Base-by-base conservation (phyloP, 768 basidiomycete genomes). In the Pleurotus citrinopileatus region DNA sequence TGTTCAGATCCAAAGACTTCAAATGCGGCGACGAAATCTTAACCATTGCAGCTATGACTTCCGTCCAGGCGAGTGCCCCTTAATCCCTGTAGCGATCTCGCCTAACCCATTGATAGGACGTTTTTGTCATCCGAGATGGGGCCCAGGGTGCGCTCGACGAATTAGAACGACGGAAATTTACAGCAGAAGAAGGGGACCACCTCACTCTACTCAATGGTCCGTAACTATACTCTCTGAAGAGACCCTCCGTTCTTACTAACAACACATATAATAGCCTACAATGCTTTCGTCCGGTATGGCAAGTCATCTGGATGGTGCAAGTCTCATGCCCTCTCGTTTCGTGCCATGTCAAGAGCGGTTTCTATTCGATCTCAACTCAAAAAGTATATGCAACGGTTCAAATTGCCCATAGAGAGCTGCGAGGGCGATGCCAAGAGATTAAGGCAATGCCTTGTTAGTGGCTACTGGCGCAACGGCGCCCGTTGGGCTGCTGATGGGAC, bases 101-200 rank as follows among this genome's bases (percentile, higher is more conserved):
- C n/a, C n/a, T n/a, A n/a, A n/a, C n/a, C n/a, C n/a, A n/a, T n/a
- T n/a, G n/a, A 8, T 55, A 97, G 92, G 94, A 98, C 61, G 84
- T 88, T 2, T 99, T 99, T 65, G 68, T 95, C 22, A 91, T 91
- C 53, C 87, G 89, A 3, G 91, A 94, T 2, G 94, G 94, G 4
- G 84, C 88, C 6, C 79, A 82, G 4, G 92, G 92, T 10, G 92
- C 93, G 1, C 66, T 93, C 27, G 94, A 90, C 3, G 96, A 98
- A 68, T 73, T 98, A 12, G 95, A 98, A 68, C 78, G 94, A 47
- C 74, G 97, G 54, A 98, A 98, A 66, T 98, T 98, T 62, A 98
- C 94, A 0, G 94, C 95, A 0, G 95, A 98, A 69, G 97, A 99
- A 81, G 97, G 97, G 63, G 97, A 99, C 65, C 97, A 99, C 66